Evolutionary conservation across 352 stramenopile genomes (phyloP), one percentile per base, ranked within the genome.

Genomic region (Phytophthora niederhauseri): DNA sequence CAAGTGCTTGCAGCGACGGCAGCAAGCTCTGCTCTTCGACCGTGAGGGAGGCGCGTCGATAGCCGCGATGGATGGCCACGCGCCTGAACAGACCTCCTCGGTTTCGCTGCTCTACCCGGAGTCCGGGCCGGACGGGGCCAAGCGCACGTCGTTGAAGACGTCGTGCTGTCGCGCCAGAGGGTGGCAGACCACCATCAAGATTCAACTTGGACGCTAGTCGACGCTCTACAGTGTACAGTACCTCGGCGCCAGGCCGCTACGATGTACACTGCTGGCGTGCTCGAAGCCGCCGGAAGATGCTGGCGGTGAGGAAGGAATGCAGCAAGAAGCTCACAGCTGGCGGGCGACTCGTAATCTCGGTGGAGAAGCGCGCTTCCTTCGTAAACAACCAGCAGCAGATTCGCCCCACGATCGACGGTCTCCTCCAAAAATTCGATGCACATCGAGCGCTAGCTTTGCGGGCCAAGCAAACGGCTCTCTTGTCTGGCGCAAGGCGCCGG

Each of bases 351-450:
- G 41, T 24, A 68, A 63, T 68, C 61, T 68, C 61, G 52, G 61
- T 68, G 61, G 31, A 49, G 41, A 49, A 22, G 41, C 41, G 7
- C 17, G n/a, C 15, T 22, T 12, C 17, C 3, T 48, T 22, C 19
- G 36, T 45, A 45, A 45, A 45, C 14, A 45, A 45, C 9, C 36
- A 43, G 36, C 41, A 28, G 20, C 38, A 24, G 30, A 61, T 41
- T 57, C 53, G 41, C 55, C 38, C 28, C 36, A 45, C 36, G 36
- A 45, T 45, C 31, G 26, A 22, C 34, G 22, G 43, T 57, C 53
- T 57, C 59, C 50, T 41, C 51, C 52, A 72, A 72, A 72, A 64
- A 68, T 68, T 72, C 52, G 34, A 52, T 72, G 59, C 65, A 63
- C 65, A 72, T 72, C 51, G 48, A 68, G 51, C 17, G 55, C 55